Evolutionary conservation across 169 alveolate genomes (phyloP).

Genomic region (Eimeria maxima): DNA sequence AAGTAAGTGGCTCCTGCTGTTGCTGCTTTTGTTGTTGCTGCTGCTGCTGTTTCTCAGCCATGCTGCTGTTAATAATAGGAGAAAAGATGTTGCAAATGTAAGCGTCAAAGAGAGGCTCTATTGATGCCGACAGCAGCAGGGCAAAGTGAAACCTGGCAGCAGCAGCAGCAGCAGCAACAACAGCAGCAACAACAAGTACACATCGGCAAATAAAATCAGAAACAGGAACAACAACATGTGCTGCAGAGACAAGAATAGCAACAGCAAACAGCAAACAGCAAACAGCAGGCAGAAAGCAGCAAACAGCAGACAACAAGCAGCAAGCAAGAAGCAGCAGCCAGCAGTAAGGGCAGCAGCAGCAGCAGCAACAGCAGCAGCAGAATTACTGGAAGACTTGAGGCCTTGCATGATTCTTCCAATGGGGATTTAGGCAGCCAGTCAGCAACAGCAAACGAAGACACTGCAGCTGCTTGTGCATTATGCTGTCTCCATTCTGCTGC

Average conservation of each 20-base stretch:
- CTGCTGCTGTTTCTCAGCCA: not conserved
- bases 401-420: not conserved
- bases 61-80: not conserved
- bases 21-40: conserved; percentile 22
- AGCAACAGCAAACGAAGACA: conserved; percentile 56
- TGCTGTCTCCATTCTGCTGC: not conserved
- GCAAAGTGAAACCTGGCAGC: conserved; percentile 54
- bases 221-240: not conserved
- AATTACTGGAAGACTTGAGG: conserved; percentile 33
- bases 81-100: not conserved
- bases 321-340: not conserved
- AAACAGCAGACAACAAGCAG: too few relatives aligned
- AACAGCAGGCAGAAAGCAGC: too few relatives aligned
- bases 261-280: not conserved
- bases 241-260: not conserved
- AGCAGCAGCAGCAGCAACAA: conserved; percentile 56
- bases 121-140: conserved; percentile 31
- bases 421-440: conserved; percentile 41
- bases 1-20: not conserved
- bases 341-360: conserved; percentile 20
- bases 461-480: conserved; percentile 36
- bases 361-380: not conserved
- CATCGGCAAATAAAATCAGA: not conserved
- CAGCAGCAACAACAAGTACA: conserved; percentile 33
- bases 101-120: conserved; percentile 16